Evolutionary conservation across 495 filamentous ascomycete genomes (phyloP).

Genomic region (Friedmanniomyces simplex): DNA sequence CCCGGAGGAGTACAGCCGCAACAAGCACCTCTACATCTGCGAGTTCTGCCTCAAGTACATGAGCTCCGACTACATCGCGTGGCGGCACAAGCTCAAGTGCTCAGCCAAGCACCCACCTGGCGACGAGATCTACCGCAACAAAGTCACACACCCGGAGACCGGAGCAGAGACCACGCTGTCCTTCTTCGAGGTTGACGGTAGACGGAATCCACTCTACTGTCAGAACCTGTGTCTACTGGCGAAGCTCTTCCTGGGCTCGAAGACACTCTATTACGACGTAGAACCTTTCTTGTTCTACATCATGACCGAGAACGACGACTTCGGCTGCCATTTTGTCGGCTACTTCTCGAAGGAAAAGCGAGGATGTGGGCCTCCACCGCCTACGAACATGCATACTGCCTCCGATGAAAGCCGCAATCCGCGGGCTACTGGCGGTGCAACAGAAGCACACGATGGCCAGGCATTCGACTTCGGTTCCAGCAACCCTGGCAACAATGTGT

Average conservation of each 20-base stretch:
- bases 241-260: slow-evolving; percentile 92
- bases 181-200: slow-evolving; percentile 93
- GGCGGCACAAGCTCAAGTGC: slow-evolving; percentile 91
- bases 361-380: slow-evolving; percentile 11
- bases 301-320: slow-evolving; percentile 88
- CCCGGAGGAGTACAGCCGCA: slow-evolving; percentile 94
- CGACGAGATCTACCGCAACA: slow-evolving; percentile 84
- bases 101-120: slow-evolving; percentile 92
- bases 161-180: slow-evolving; percentile 67
- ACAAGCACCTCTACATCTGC: slow-evolving; percentile 91
- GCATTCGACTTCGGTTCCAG: slow-evolving; percentile 6
- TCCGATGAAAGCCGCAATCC: slow-evolving; percentile 48
- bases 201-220: slow-evolving; percentile 94
- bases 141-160: slow-evolving; percentile 18
- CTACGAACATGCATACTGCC: not conserved
- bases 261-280: slow-evolving; percentile 97
- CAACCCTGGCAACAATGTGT: slow-evolving; percentile 66
- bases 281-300: slow-evolving; percentile 98
- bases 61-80: slow-evolving; percentile 96
- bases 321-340: slow-evolving; percentile 93
- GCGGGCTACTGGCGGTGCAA: slow-evolving; percentile 32
- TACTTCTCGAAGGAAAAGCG: slow-evolving; percentile 99
- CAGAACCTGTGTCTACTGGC: slow-evolving; percentile 94
- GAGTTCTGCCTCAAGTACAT: slow-evolving; percentile 99
- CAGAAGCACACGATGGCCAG: not conserved